Percentiles rank a stretch among this genome's conserved stretches.
Evolutionary conservation across 805 yeast genomes (phyloP).

Genomic region (Kuraishia floccosa): DNA sequence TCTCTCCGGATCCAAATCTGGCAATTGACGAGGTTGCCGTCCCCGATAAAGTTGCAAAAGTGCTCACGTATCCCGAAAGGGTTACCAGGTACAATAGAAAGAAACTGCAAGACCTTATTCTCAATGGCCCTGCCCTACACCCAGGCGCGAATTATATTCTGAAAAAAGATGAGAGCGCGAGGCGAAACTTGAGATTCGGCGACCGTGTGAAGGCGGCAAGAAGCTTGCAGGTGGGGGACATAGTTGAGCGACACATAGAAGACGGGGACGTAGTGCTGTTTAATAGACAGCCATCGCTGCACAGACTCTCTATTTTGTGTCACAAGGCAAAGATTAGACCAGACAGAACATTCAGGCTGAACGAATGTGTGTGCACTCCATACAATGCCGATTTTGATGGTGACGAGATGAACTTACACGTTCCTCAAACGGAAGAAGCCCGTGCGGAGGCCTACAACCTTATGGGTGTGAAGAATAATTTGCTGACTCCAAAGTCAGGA

Average conservation of each 20-base stretch:
- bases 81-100: slow-evolving; percentile 80
- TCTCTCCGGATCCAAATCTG: slow-evolving; percentile 96
- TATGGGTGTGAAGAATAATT: slow-evolving; percentile 95
- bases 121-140: slow-evolving; percentile 79
- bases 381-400: slow-evolving; percentile 99
- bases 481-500: slow-evolving; percentile 94
- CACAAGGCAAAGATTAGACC: slow-evolving; percentile 96
- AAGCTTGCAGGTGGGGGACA: slow-evolving; percentile 73
- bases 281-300: slow-evolving; percentile 97
- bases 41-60: slow-evolving; percentile 93
- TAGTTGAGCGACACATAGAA: slow-evolving; percentile 92
- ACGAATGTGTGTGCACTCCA: slow-evolving; percentile 98
- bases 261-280: slow-evolving; percentile 95
- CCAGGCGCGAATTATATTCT: slow-evolving; percentile 95
- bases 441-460: slow-evolving; percentile 96
- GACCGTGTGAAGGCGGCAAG: slow-evolving; percentile 71
- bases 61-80: slow-evolving; percentile 90
- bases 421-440: slow-evolving; percentile 98
- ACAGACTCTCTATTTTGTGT: slow-evolving; percentile 84
- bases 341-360: slow-evolving; percentile 94
- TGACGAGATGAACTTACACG: slow-evolving; percentile 98
- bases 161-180: slow-evolving; percentile 74
- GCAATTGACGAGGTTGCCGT: slow-evolving; percentile 96
- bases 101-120: slow-evolving; percentile 62
- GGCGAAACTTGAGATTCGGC: slow-evolving; percentile 85